Evolutionary conservation across 768 basidiomycete genomes (phyloP).

Genomic region (Boletus pseudopeckii): DNA sequence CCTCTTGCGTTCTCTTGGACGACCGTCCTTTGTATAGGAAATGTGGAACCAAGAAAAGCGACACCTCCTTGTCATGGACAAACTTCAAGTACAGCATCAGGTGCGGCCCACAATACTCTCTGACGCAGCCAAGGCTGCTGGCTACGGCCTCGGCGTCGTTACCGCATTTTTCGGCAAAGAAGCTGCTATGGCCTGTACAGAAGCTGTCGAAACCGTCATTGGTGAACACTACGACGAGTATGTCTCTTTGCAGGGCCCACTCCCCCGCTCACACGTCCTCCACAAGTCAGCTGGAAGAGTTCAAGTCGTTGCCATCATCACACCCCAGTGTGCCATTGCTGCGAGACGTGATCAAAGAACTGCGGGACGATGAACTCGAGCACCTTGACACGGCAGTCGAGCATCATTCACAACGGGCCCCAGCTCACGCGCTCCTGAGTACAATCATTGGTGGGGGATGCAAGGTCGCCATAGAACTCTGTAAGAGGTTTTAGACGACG

Average conservation of each 20-base stretch:
- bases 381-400: conserved; percentile 90
- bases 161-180: conserved; percentile 89
- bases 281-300: conserved; percentile 73
- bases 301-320: conserved; percentile 56
- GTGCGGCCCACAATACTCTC: conserved; percentile 81
- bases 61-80: conserved; percentile 84
- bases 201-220: conserved; percentile 96
- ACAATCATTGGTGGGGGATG: conserved; percentile 83
- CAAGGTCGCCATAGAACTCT: conserved; percentile 84
- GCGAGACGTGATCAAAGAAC: conserved; percentile 69
- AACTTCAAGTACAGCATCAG: conserved; percentile 76
- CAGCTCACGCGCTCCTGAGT: conserved; percentile 87
- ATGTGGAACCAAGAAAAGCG: conserved; percentile 99
- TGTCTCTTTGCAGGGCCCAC: conserved; percentile 31
- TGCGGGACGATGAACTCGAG: conserved; percentile 92
- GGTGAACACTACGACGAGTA: conserved; percentile 99
- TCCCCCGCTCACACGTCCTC: conserved; percentile 4
- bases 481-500: conserved; percentile 64
- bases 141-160: conserved; percentile 79
- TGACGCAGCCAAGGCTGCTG: conserved; percentile 82
- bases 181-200: conserved; percentile 97
- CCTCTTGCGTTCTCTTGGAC: conserved; percentile 1
- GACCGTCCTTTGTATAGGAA: conserved; percentile 49
- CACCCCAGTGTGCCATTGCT: conserved; percentile 81
- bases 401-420: conserved; percentile 83